Evolutionary conservation across 2,329 filamentous ascomycete genomes (phyloP).

Genomic region (Cephalotrichum gorgonifer): DNA sequence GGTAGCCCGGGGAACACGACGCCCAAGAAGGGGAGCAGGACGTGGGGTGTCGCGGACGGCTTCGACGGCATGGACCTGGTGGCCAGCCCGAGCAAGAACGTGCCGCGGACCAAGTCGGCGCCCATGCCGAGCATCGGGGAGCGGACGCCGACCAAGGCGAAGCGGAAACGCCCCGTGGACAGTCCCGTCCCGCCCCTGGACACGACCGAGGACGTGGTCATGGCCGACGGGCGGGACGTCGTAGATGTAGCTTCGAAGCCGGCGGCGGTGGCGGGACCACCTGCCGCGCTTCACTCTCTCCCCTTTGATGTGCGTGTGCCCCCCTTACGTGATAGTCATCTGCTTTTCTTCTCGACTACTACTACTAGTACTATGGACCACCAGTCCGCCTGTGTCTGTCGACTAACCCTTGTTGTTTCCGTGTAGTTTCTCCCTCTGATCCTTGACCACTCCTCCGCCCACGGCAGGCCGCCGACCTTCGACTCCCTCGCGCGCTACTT

Average conservation of each 20-base stretch:
- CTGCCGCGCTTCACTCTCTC: not conserved
- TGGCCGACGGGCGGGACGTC: conserved; percentile 14
- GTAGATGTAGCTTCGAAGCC: conserved; percentile 4
- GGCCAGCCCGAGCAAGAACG: conserved; percentile 37
- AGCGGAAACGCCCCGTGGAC: conserved; percentile 57
- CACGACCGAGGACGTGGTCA: conserved; percentile 24
- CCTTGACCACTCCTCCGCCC: conserved; percentile 48
- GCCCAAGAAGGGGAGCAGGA: conserved; percentile 47
- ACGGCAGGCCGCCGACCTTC: conserved; percentile 50
- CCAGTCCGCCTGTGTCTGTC: no score
- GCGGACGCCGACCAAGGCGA: conserved; percentile 55
- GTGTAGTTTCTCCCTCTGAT: conserved; percentile 52
- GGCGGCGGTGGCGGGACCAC: conserved; percentile 1
- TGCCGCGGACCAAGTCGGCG: conserved; percentile 12
- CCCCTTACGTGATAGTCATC: not conserved
- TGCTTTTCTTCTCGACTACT: not conserved
- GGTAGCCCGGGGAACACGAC: conserved; percentile 34
- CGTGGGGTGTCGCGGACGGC: conserved; percentile 57
- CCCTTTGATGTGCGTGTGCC: conserved; percentile 35
- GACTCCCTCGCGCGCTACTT: conserved; percentile 54
- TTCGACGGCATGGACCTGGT: conserved; percentile 60
- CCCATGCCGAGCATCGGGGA: conserved; percentile 26
- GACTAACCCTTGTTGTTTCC: no score
- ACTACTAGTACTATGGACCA: no score
- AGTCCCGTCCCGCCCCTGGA: conserved; percentile 57